phyloP scores from a whole-genome alignment of 1,284 basidiomycete species.

The Ceratobasidium sp. region DNA sequence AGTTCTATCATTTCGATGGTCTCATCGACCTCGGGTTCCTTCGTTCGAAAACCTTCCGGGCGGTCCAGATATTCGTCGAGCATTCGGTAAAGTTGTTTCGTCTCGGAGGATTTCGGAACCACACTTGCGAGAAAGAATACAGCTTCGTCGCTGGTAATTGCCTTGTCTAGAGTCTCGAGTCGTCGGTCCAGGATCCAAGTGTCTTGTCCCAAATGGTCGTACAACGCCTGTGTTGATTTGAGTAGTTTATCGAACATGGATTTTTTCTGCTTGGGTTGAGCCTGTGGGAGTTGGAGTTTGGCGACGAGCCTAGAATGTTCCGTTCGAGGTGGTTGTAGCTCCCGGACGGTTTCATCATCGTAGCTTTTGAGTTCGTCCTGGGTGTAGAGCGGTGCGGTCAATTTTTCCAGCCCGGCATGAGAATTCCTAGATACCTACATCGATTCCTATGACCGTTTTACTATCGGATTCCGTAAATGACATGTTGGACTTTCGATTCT shows the following conservation, averaged over 20 bases:
- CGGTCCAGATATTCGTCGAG: constrained; percentile 14
- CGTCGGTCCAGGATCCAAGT: constrained; percentile 22
- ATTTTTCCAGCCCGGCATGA: background rate
- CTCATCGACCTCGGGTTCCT: background rate
- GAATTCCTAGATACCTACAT: background rate
- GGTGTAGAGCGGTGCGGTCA: background rate
- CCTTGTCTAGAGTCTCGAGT: background rate
- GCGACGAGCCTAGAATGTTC: background rate
- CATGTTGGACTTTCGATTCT: background rate
- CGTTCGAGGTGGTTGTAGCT: background rate
- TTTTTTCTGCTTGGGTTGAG: background rate
- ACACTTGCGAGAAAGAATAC: background rate
- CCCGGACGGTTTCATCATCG: background rate
- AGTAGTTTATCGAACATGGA: background rate
- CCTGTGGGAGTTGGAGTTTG: background rate
- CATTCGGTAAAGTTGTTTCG: constrained; percentile 5
- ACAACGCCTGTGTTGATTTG: background rate
- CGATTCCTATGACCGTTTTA: background rate
- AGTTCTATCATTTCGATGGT: constrained; percentile 4
- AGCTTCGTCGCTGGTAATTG: background rate
- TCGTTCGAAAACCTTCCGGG: background rate
- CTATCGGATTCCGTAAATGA: background rate
- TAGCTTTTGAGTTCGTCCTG: background rate
- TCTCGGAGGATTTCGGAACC: constrained; percentile 3
- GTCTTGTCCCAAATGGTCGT: constrained; percentile 3